phyloP scores from a whole-genome alignment of 495 filamentous ascomycete species.

The Daldinia caldariorum region DNA sequence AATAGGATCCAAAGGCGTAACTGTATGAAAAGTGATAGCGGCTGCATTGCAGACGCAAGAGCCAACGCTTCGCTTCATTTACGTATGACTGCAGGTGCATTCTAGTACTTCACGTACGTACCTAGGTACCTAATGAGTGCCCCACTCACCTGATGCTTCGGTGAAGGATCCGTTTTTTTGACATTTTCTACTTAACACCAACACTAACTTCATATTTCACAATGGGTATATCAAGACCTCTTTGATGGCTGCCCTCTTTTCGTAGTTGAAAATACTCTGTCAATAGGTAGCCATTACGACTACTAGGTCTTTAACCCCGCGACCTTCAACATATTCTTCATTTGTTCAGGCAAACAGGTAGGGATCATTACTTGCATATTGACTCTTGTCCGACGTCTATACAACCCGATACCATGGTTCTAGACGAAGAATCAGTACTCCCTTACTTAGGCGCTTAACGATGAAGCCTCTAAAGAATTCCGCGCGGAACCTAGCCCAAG shows the following conservation, averaged over 20 bases:
- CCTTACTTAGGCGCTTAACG: constrained; percentile 5
- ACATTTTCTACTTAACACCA: too few species aligned
- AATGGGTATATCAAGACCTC: not conserved
- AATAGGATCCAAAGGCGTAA: constrained; percentile 6
- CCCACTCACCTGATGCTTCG: not conserved
- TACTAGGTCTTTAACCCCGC: not conserved
- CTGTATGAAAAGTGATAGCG: not conserved
- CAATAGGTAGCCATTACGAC: not conserved
- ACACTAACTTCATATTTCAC: too few species aligned
- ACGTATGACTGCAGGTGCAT: constrained; percentile 1
- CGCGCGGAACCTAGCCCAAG: not conserved
- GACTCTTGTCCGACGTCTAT: not conserved
- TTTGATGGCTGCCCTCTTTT: not conserved
- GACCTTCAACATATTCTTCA: not conserved
- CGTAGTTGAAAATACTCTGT: not conserved
- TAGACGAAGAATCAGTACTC: not conserved
- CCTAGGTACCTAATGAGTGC: too few species aligned
- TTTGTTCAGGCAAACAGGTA: not conserved
- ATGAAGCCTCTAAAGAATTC: not conserved
- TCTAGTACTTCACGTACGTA: not conserved
- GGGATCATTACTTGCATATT: not conserved
- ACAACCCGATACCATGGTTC: not conserved
- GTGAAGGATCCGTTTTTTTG: not conserved
- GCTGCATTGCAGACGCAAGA: constrained; percentile 10
- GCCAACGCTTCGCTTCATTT: not conserved